Base-by-base conservation (phyloP, 2,329 filamentous ascomycete genomes). In the Colletotrichum lentis region DNA sequence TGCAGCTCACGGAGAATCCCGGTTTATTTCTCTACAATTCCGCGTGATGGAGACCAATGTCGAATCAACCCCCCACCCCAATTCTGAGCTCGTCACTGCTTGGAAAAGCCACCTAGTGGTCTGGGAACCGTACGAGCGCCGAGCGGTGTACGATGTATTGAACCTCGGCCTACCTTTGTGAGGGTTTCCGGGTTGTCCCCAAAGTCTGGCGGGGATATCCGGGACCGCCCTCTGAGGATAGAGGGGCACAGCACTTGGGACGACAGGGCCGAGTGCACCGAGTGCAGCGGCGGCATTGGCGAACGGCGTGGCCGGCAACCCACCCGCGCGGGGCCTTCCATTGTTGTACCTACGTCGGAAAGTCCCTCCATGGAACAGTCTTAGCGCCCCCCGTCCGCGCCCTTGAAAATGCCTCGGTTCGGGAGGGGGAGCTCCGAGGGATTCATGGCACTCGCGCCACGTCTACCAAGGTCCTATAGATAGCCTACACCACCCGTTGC, bases 241-340 rank as follows among this genome's bases (percentile, higher is more conserved):
- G 57, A 55, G 49, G 64, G 59, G 58, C n/a, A 27, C 58, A 57
- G 7, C 31, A 50, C 43, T 24, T 58, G 52, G 46, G 37, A 27
- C 24, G 62, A 64, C 46, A 57, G 39, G 56, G 27, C 52, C 47
- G 62, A 44, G 56, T 20, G 49, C 46, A 53, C 50, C 18, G 31
- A 53, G 56, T 18, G 43, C 44, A 52, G 27, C 54, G 39, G 64
- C 64, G 35, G 64, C 44, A 56, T 64, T 64, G 53, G 52, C 52
- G 59, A 54, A 18, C 64, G 41, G 54, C 64, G 11, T 44, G 35
- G 64, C 64, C 61, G 41, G 47, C n/a, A 46, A 59, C 46, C 65
- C 65, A 68, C 65, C 65, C 54, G 61, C 65, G 61, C 61, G 65
- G 61, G 64, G 61, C 47, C 35, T 53, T 43, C 58, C 41, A 39